Base-by-base conservation (phyloP, 257 asterid genomes). In the Solanum paucissectum region DNA sequence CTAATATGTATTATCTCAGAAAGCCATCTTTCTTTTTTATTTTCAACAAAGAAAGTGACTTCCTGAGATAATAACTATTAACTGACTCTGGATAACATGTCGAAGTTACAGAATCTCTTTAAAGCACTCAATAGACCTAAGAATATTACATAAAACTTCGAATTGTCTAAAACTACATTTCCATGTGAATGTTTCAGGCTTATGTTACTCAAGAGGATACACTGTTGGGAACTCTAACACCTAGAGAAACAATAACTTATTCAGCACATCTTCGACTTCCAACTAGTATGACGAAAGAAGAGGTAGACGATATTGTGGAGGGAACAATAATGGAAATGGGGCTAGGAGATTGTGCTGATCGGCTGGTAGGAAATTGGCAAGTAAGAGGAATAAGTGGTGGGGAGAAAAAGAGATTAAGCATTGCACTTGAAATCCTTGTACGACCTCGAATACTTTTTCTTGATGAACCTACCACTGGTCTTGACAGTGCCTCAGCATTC, bases 151-250 rank as follows among this genome's bases (percentile, higher is more conserved):
- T 8, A 34, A 34, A 71, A 2, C 6, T 32, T 71, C n/a, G 40
- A 3, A 72, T 34, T 73, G 25, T 33, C 7, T 20, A 25, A 36
- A 20, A 9, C 49, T 7, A 36, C 27, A 74, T 10, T 74, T 74
- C 13, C 44, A 12, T 74, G 79, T 87, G 42, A 58, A 81, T 83
- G 18, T 83, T 89, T 29, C 93, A 96, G 99, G 99, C 99, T 14
- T 97, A 97, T 58, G 99, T 97, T 11, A 97, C 99, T 8, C 99
- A 97, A 93, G 98, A 97, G 87, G 99, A 97, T 86, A 95, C 95
- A 58, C 52, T 95, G 72, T 52, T 97, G 92, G 98, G 98, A 42
- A 97, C 99, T 9, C 98, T 97, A 4, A 95, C 99, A 4, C 96
- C 93, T 7, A 86, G 98, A 88, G 99, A 97, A 90, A 94, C 99